Conservation (phyloP, 768 basidiomycete genomes). For the Mycena floridula region DNA sequence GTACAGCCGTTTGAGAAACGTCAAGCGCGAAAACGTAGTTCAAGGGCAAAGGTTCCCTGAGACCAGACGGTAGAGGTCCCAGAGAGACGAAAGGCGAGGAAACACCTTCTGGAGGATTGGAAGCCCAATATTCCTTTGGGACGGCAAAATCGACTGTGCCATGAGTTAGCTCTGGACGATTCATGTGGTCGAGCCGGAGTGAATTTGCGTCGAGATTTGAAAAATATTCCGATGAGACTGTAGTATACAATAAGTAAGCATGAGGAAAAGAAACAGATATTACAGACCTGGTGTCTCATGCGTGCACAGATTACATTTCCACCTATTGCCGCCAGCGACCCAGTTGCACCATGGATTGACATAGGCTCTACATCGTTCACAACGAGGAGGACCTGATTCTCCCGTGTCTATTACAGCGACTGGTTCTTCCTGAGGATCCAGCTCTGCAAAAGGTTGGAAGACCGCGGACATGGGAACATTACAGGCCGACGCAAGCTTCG, state of each 20-base stretch:
- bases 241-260: slow-evolving; percentile 1
- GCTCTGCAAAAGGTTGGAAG: slow-evolving; percentile 86
- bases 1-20: slow-evolving; percentile 61
- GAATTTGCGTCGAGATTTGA: slow-evolving; percentile 74
- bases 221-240: slow-evolving; percentile 81
- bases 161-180: slow-evolving; percentile 81
- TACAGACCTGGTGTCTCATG: slow-evolving; percentile 78
- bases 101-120: slow-evolving; percentile 51
- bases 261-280: neutral
- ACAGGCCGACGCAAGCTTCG: slow-evolving; percentile 74
- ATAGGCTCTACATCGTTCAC: slow-evolving; percentile 80
- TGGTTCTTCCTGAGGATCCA: slow-evolving; percentile 71
- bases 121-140: slow-evolving; percentile 80
- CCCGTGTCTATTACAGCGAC: slow-evolving; percentile 75
- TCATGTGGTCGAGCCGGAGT: slow-evolving; percentile 70
- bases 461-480: slow-evolving; percentile 79
- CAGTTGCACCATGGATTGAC: slow-evolving; percentile 93
- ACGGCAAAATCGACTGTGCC: slow-evolving; percentile 92
- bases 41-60: slow-evolving; percentile 57
- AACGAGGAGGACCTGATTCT: slow-evolving; percentile 73
- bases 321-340: slow-evolving; percentile 74
- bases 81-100: slow-evolving; percentile 47
- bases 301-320: slow-evolving; percentile 90
- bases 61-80: slow-evolving; percentile 38
- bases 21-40: slow-evolving; percentile 86